A percentile compares a stretch with the other conserved stretches of the same genome.
Evolutionary conservation across 495 filamentous ascomycete genomes (phyloP).

Genomic region (Hyaloscypha variabilis): DNA sequence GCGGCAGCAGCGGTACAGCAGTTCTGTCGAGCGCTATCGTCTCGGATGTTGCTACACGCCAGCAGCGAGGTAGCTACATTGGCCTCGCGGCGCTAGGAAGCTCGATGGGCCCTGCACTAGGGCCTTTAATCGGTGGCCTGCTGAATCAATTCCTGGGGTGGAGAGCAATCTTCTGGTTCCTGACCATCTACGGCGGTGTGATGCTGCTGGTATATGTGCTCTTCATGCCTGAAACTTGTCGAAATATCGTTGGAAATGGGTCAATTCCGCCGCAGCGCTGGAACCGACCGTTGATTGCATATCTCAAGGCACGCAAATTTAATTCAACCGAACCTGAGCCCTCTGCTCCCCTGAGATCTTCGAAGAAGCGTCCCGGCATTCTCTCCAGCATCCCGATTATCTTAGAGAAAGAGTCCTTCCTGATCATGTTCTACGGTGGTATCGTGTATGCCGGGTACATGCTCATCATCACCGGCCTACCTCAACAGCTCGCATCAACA

Average conservation of each 20-base stretch:
- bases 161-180: constrained; percentile 84
- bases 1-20: constrained; percentile 52
- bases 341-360: constrained; percentile 20
- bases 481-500: constrained; percentile 48
- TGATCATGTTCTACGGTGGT: constrained; percentile 58
- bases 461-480: constrained; percentile 53
- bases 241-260: constrained; percentile 69
- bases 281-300: constrained; percentile 42
- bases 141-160: constrained; percentile 66
- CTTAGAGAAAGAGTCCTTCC: constrained; percentile 59
- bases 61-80: constrained; percentile 54
- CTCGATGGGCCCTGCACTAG: constrained; percentile 69
- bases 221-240: constrained; percentile 68
- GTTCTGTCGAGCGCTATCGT: constrained; percentile 53
- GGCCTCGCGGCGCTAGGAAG: constrained; percentile 36
- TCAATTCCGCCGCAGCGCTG: constrained; percentile 45
- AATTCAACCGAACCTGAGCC: constrained; percentile 8
- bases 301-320: constrained; percentile 33
- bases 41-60: constrained; percentile 50
- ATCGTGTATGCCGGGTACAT: constrained; percentile 65
- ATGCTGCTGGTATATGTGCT: constrained; percentile 63
- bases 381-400: constrained; percentile 61
- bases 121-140: constrained; percentile 74
- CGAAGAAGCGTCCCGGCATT: constrained; percentile 30
- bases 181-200: constrained; percentile 69